Evolutionary conservation across 495 filamentous ascomycete species (phyloP), one percentile per base, ranked within the genome.

Genomic region (Aspergillus affinis): DNA sequence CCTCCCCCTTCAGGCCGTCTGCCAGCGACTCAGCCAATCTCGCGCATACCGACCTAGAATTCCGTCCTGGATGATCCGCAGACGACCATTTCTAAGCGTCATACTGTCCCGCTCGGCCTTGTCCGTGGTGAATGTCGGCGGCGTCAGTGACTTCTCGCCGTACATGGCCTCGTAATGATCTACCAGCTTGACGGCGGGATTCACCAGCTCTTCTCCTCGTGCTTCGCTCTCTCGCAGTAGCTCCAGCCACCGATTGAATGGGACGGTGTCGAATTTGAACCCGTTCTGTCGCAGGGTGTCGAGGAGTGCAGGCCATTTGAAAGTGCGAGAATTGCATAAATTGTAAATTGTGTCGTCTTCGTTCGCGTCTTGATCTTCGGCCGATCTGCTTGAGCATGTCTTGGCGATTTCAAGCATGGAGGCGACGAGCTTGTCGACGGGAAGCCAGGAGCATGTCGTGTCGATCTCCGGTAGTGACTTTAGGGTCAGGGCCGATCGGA

Each of bases 171-270:
- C 71, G 27, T 77, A 88, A 71, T 84, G 86, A 10, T 76, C 79
- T n/a, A 82, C 67, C 51, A 88, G 68, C 62, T 88, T 87, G 44
- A 85, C 78, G 4, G 83, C 78, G 2, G 86, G 84, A 57, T 88
- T 88, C 19, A 66, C 52, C 30, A 50, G n/a, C 48, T 74, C 75
- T 48, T 75, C 72, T 0, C 82, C 79, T 55, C 81, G 75, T 5
- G 62, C 66, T 12, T 85, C 74, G 23, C 73, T 75, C 21, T 69
- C 70, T 0, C 72, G 64, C 17, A 88, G 65, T 52, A 69, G 71
- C 26, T 72, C 36, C 6, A 86, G 51, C 86, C 85, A 88, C 36
- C 77, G 68, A 10, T 67, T 60, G 27, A 78, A 76, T 0, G 74
- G 55, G 0, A 86, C 72, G 0, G 63, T 67, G 8, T 80, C 70